These are phyloP conservation scores for Pleurotus pulmonarius DNA, from an alignment of 768 basidiomycete genomes.

Conservation along the genomic window DNA sequence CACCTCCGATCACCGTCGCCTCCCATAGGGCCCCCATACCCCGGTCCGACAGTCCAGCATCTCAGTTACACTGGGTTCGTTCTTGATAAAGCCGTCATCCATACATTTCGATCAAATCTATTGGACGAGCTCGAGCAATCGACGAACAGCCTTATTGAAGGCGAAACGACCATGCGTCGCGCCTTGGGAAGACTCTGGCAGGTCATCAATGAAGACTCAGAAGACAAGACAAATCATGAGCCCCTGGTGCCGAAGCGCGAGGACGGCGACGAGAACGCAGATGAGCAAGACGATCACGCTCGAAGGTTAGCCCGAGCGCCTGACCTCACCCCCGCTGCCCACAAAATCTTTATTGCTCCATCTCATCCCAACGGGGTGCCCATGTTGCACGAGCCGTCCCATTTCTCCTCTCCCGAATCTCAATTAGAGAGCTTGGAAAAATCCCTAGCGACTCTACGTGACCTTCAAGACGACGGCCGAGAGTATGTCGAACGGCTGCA, in stretches of 20 bases:
- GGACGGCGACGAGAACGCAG: constrained; percentile 57
- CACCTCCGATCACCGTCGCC: constrained; percentile 79
- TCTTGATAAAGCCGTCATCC: constrained; percentile 79
- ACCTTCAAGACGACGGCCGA: constrained; percentile 81
- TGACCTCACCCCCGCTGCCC: constrained; percentile 59
- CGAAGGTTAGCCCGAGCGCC: constrained; percentile 54
- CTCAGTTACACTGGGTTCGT: constrained; percentile 81
- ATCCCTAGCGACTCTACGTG: constrained; percentile 66
- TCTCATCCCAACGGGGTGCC: constrained; percentile 39
- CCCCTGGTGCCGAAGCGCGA: constrained; percentile 64
- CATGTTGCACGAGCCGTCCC: constrained; percentile 53
- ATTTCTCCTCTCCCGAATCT: constrained; percentile 61
- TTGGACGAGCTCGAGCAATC: constrained; percentile 79
- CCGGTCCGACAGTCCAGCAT: constrained; percentile 62
- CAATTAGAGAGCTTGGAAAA: constrained; percentile 73
- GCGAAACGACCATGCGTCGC: constrained; percentile 67
- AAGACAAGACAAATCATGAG: constrained; percentile 27
- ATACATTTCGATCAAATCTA: constrained; percentile 76
- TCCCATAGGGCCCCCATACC: constrained; percentile 74
- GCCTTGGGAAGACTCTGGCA: constrained; percentile 82
- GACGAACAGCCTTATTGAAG: constrained; percentile 81
- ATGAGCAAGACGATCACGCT: constrained; percentile 35
- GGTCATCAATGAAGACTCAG: constrained; percentile 70
- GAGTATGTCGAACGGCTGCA: constrained; percentile 84
- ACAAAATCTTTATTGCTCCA: constrained; percentile 63